Base-by-base conservation (phyloP, 768 basidiomycete species). In the Psilocybe subaeruginosa region DNA sequence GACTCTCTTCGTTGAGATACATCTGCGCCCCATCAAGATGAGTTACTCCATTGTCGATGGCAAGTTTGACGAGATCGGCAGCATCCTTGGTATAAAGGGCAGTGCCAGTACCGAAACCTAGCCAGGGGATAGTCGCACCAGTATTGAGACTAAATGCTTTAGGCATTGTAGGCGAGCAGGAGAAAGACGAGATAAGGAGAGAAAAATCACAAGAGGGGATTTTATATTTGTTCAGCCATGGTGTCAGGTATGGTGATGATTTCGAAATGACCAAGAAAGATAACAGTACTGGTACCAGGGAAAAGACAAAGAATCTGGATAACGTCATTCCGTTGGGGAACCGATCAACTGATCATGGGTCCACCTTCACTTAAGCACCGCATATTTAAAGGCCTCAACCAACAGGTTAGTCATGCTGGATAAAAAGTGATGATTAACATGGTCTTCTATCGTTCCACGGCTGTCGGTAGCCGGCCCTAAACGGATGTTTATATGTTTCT, bases 1-100 rank as follows among this genome's bases (percentile, higher is more conserved):
- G 74, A 0, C 76, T 75, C 1, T 77, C 77, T 68, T 89, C 87
- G 61, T 89, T 89, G 7, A 58, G 59, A 70, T 89, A 89, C 54
- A 73, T 54, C 68, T 88, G 86, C 2, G 87, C 87, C n/a, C 85
- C 82, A 67, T 89, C 88, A 16, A 90, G 77, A 67, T 89, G 88
- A 11, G 76, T 83, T 65, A 88, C 78, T 2, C 84, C 84, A 49
- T 74, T 78, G n/a, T 79, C 74, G 54, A 90, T 82, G 17, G 89
- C 88, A 19, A 70, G 61, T 39, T 66, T 71, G 49, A 85, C 75
- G 8, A 73, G 63, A 3, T 74, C 66, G 23, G 75, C 63, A 9
- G 80, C 82, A 62, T 88, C 82, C 62, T 77, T 77, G 11, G 60
- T 54, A 58, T 66, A 84, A 14, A 84, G 73, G 1, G 85, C 85